Percentiles rank a stretch among this genome's conserved stretches.
Conservation (phyloP, 768 basidiomycete species). For the Mycena polygramma region DNA sequence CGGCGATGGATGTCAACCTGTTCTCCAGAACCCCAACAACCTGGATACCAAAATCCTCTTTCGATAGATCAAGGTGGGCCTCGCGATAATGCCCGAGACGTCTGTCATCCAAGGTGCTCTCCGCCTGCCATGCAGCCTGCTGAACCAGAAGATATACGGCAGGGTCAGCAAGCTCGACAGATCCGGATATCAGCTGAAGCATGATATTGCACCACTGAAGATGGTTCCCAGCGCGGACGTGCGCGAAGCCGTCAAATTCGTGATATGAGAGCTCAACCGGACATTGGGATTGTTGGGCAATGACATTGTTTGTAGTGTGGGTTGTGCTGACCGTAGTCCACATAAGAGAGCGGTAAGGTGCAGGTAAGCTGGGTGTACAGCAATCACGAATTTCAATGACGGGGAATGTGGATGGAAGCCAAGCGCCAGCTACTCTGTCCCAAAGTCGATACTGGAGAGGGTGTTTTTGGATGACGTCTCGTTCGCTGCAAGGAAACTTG, state of each 20-base stretch:
- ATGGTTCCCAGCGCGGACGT: conserved; percentile 57
- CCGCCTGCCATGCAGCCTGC: conserved; percentile 61
- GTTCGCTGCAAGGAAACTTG: background rate
- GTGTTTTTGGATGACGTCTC: conserved; percentile 19
- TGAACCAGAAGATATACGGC: conserved; percentile 58
- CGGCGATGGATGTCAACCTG: conserved; percentile 9
- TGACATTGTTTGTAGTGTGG: conserved; percentile 58
- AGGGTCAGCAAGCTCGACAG: conserved; percentile 52
- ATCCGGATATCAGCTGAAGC: conserved; percentile 56
- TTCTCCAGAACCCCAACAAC: conserved; percentile 47
- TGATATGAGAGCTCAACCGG: conserved; percentile 56
- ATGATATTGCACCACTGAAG: conserved; percentile 67
- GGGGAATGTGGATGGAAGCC: conserved; percentile 14
- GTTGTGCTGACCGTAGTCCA: conserved; percentile 50
- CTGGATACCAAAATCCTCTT: conserved; percentile 52
- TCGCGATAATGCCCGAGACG: conserved; percentile 56
- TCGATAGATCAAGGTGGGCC: conserved; percentile 58
- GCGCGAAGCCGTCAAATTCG: conserved; percentile 60
- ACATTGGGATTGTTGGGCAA: conserved; percentile 38
- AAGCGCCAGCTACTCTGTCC: background rate
- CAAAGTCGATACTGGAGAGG: conserved; percentile 20
- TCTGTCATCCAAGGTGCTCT: conserved; percentile 40
- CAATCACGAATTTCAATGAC: conserved; percentile 25
- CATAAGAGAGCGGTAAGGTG: conserved; percentile 51
- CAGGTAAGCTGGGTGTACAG: conserved; percentile 49